Evolutionary conservation across 1,284 basidiomycete genomes (phyloP).

Genomic region (Austroboletus sp.): DNA sequence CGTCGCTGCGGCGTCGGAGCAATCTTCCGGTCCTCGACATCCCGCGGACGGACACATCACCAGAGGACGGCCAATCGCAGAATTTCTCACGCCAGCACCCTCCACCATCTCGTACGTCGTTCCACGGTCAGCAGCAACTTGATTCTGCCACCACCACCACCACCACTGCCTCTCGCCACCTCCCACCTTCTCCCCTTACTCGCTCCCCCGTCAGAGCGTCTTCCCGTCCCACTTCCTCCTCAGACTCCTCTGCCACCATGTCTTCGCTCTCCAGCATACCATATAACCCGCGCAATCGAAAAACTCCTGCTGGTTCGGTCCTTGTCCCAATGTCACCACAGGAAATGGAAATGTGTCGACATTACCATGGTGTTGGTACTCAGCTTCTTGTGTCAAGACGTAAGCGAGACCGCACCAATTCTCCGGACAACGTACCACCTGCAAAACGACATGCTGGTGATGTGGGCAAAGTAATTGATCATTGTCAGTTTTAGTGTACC

Average conservation of each 20-base stretch:
- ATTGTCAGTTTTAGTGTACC: constrained; percentile 49
- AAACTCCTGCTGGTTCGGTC: constrained; percentile 55
- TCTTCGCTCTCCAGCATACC: constrained; percentile 38
- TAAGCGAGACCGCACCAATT: constrained; percentile 45
- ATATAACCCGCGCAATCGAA: constrained; percentile 58
- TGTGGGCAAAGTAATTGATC: constrained; percentile 60
- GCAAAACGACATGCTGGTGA: constrained; percentile 55
- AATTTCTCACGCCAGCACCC: constrained; percentile 27
- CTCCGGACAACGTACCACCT: constrained; percentile 39
- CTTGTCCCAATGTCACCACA: constrained; percentile 56
- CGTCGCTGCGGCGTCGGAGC: constrained; percentile 36
- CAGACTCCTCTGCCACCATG: constrained; percentile 7
- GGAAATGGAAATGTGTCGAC: constrained; percentile 57
- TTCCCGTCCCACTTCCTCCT: constrained; percentile 26
- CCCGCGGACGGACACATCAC: constrained; percentile 20
- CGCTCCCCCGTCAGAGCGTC: constrained; percentile 29
- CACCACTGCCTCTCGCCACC: constrained; percentile 21
- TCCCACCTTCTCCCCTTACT: constrained; percentile 25
- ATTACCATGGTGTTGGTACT: constrained; percentile 53
- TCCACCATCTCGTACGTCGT: constrained; percentile 29
- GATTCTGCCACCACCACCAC: constrained; percentile 21
- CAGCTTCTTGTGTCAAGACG: constrained; percentile 50
- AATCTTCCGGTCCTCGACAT: constrained; percentile 33
- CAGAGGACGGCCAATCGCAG: constrained; percentile 21
- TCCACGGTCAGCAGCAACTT: constrained; percentile 21